Evolutionary conservation across 192 early-diverging fungal genomes (phyloP), one percentile per base, ranked within the genome.

Genomic region (Coemansia nantahalensis): DNA sequence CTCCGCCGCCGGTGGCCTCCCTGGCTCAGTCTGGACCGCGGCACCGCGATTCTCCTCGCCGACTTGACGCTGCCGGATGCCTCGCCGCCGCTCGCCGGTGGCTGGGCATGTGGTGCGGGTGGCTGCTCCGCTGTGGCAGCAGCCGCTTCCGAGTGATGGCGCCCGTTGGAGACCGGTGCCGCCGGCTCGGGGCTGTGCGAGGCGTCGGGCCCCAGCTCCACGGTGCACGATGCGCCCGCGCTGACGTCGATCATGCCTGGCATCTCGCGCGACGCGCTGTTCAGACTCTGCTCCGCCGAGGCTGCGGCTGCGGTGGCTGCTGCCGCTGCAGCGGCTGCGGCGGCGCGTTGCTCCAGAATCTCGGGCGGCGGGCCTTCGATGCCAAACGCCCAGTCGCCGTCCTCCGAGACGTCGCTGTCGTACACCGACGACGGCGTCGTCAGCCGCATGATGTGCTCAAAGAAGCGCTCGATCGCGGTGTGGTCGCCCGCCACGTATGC

Each of bases 361-460:
- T 67, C 65, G 5, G 71, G 60, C 13, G 71, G 71, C 16, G 65
- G 65, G 5, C 71, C 71, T 21, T 75, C 71, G 5, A 67, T 35
- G 1, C 71, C 71, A 30, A 47, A 75, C n/a, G 60, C 44, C 71
- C 71, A 75, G 65, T 75, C 71, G 34, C 65, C 71, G 18, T 75
- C 65, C 37, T 75, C 71, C 1, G 59, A 59, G 1, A 44, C 28
- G 2, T 63, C 60, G 36, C 52, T 64, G 10, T 68, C 71, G n/a
- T 59, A 68, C n/a, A 75, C 39, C 0, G 71, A 68, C 14, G 65
- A 43, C 3, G 71, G 71, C 11, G 60, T 48, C 1, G 71, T 75
- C 10, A 75, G 53, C 2, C 40, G 51, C 71, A 75, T 75, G 23
- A 75, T 66, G 39, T 76, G 60, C 35, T 62, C 65, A 42, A 76